These are phyloP conservation scores for Tylopilus sp. DNA, from an alignment of 1,284 basidiomycete species.

Conservation along the genomic window DNA sequence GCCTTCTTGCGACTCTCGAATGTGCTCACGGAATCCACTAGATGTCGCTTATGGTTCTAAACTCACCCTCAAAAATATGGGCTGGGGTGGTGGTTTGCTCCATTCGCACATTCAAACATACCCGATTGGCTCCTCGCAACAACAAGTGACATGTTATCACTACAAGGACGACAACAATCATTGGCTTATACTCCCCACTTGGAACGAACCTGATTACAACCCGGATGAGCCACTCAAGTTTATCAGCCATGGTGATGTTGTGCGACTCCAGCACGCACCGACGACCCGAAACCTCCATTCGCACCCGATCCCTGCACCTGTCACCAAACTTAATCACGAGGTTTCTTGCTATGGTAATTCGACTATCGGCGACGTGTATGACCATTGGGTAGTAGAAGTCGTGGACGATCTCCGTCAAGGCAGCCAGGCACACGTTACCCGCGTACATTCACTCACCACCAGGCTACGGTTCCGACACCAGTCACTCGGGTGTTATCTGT, in stretches of 20 bases:
- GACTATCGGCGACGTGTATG: constrained; percentile 88
- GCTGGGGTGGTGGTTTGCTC: constrained; percentile 95
- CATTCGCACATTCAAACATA: constrained; percentile 98
- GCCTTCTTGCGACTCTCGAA: background rate
- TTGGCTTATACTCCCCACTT: constrained; percentile 86
- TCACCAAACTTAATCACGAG: constrained; percentile 93
- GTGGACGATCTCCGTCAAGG: constrained; percentile 89
- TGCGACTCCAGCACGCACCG: constrained; percentile 85
- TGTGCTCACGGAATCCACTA: constrained; percentile 41
- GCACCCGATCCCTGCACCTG: constrained; percentile 88
- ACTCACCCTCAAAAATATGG: constrained; percentile 97
- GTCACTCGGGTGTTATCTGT: constrained; percentile 87
- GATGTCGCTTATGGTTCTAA: constrained; percentile 94
- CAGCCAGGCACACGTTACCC: constrained; percentile 66
- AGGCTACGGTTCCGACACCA: constrained; percentile 88
- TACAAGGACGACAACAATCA: constrained; percentile 99
- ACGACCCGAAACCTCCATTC: constrained; percentile 96
- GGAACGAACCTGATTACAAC: constrained; percentile 79
- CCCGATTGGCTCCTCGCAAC: constrained; percentile 93
- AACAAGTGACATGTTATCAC: constrained; percentile 99
- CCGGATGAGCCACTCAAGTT: constrained; percentile 75
- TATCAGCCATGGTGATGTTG: constrained; percentile 81
- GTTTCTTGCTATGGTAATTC: constrained; percentile 94
- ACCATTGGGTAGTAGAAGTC: constrained; percentile 95
- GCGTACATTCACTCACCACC: constrained; percentile 92